phyloP scores from a whole-genome alignment of 2,329 filamentous ascomycete genomes.

The Cytospora piceicola region DNA sequence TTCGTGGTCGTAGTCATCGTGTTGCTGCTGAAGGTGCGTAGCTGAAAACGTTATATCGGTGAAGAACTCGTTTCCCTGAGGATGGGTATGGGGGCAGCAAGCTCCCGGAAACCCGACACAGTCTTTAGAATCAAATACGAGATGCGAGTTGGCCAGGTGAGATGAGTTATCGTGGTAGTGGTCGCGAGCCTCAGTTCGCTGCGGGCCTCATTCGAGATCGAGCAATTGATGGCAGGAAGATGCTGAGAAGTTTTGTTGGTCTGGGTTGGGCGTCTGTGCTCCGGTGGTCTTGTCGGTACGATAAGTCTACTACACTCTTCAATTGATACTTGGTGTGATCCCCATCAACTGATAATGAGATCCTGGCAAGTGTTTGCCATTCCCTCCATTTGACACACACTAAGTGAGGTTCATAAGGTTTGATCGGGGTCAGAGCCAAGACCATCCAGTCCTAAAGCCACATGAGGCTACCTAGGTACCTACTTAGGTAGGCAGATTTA shows the following conservation, averaged over 20 bases:
- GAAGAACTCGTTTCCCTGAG: background rate
- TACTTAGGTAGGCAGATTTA: too few species aligned
- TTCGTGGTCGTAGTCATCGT: constrained; percentile 12
- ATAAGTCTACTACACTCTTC: background rate
- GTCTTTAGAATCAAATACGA: background rate
- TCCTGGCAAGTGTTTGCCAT: background rate
- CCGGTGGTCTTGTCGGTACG: too few species aligned
- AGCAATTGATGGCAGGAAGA: background rate
- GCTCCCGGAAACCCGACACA: background rate
- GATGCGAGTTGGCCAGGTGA: background rate
- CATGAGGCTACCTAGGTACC: too few species aligned
- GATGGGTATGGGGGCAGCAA: background rate
- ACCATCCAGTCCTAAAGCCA: background rate
- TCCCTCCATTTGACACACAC: background rate
- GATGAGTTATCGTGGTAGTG: background rate
- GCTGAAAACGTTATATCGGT: background rate
- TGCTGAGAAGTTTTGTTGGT: background rate
- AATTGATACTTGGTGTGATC: background rate
- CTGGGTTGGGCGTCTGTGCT: too few species aligned
- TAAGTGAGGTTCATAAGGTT: background rate
- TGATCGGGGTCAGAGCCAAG: background rate
- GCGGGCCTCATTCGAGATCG: background rate
- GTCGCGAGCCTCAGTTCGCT: background rate
- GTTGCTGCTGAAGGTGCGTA: background rate
- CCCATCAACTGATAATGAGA: background rate